Conservation (phyloP, 2,329 filamentous ascomycete genomes). For the Neonectria ditissima region DNA sequence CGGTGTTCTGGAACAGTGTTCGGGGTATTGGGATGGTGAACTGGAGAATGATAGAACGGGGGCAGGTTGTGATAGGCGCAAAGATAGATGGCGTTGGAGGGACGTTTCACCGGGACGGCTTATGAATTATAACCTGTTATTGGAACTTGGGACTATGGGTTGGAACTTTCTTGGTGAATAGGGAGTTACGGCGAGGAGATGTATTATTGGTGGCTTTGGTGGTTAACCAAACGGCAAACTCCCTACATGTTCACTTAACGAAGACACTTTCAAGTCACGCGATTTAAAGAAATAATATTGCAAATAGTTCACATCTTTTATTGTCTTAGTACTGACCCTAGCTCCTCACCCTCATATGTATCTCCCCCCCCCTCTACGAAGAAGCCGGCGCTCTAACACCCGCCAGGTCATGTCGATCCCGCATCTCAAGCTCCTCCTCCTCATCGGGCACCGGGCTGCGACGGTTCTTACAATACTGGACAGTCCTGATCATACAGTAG, state of each 20-base stretch:
- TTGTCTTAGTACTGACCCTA: background rate
- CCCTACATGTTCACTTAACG: background rate
- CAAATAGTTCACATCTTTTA: background rate
- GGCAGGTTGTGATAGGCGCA: background rate
- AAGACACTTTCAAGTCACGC: background rate
- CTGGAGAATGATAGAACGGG: background rate
- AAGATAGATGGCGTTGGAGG: background rate
- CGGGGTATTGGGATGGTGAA: background rate
- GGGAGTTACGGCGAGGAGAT: background rate
- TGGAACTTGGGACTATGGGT: background rate
- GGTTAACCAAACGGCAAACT: background rate
- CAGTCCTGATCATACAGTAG: constrained; percentile 1
- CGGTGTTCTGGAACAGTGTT: background rate
- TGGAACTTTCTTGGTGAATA: background rate
- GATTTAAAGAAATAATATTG: background rate
- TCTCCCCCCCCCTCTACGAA: background rate
- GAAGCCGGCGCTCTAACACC: too few relatives aligned
- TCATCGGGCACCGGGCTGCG: constrained; percentile 2
- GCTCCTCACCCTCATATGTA: background rate
- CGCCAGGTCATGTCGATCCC: background rate
- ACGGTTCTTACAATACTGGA: background rate
- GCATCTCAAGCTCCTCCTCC: background rate
- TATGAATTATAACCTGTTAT: too few relatives aligned
- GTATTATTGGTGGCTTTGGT: background rate
- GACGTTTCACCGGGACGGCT: background rate